Evolutionary conservation across 495 filamentous ascomycete genomes (phyloP), one percentile per base, ranked within the genome.

Genomic region (Annulohypoxylon moriforme): DNA sequence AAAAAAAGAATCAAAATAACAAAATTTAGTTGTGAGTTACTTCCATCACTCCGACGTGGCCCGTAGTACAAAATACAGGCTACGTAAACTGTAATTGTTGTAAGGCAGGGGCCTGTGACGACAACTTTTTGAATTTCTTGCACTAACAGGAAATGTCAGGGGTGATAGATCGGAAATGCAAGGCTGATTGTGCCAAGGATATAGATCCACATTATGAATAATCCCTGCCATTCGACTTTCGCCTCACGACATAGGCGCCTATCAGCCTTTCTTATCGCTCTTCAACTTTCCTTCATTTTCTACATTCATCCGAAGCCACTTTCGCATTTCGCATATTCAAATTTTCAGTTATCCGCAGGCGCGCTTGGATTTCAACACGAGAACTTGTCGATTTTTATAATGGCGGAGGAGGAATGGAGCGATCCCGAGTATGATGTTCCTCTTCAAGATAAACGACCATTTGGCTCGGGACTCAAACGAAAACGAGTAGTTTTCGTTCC

Each of bases 401-500:
- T 77, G 73, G 46, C 27, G 31, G 59, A 60, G 20, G 73, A 75
- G 18, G 70, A 73, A 25, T 75, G 67, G 73, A 62, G 61, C 25
- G 71, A 69, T 53, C 67, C 71, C 13, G 71, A 87, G 40, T 89
- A 92, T 65, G 86, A 87, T 53, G 83, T 92, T 16, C 92, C 93
- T 1, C 84, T 93, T 5, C 86, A 91, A 71, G 85, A 91, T 71
- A 89, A 91, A 73, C 89, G 90, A 13, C 85, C 90, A n/a, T 97
- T 96, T 76, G 92, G 92, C 36, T 87, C 91, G 4, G 92, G 93
- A 10, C 86, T 96, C 46, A 88, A 91, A 65, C 88, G 90, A 11
- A 92, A 92, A 80, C 85, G 87, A 31, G 89, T 98, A n/a, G 83
- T 87, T 6, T 97, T 98, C 77, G 90, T 98, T 16, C 89, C 90